Evolutionary conservation across 176 grass and related monocot species (phyloP).

Genomic region (maize (Zea mays)): Zm-B73-REFERENCE-NAM-5.0 NC_050097.1:201435501-201436000

Average conservation of each 20-base stretch:
- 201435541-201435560: constrained; percentile 86
- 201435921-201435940: constrained; percentile 91
- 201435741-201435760: constrained; percentile 55
- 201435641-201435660: not conserved
- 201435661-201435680: not conserved
- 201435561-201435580: constrained; percentile 89
- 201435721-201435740: constrained; percentile 70
- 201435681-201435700: not conserved
- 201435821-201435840: constrained; percentile 69
- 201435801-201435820: not conserved
- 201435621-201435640: not conserved
- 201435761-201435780: constrained; percentile 86
- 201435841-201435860: constrained; percentile 62
- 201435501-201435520: constrained; percentile 74
- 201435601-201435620: not conserved
- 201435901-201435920: constrained; percentile 62
- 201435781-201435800: constrained; percentile 15
- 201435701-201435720: constrained; percentile 75
- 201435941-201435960: constrained; percentile 72
- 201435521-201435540: constrained; percentile 94
- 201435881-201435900: constrained; percentile 61
- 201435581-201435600: not conserved
- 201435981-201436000: constrained; percentile 57
- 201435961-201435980: constrained; percentile 85
- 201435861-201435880: constrained; percentile 55